phyloP scores from a whole-genome alignment of 192 early-diverging fungal species.

The Obelidium mucronatum region DNA sequence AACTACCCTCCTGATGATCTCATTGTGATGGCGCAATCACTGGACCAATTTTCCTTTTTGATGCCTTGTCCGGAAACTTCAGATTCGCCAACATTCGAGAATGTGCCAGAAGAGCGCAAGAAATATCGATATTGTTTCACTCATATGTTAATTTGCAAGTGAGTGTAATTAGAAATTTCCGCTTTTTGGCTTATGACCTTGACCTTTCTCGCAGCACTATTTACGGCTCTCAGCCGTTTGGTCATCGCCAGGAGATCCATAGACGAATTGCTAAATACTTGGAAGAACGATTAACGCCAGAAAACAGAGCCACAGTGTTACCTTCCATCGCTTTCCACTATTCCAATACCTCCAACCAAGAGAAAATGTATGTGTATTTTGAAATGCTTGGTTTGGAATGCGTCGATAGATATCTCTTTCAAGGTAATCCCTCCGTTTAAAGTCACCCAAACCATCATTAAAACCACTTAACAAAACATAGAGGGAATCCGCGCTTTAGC shows the following conservation, averaged over 20 bases:
- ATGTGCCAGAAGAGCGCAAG: neutral
- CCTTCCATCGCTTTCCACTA: conserved; percentile 38
- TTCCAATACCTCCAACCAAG: conserved; percentile 34
- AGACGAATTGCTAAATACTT: conserved; percentile 30
- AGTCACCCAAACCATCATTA: neutral
- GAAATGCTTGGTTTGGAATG: conserved; percentile 36
- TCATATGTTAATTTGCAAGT: conserved; percentile 37
- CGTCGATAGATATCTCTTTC: conserved; percentile 21
- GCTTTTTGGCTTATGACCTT: too few species aligned
- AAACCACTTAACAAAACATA: neutral
- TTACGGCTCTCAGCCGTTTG: conserved; percentile 43
- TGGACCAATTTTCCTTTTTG: conserved; percentile 34
- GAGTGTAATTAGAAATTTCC: neutral
- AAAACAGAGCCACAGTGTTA: conserved; percentile 25
- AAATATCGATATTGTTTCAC: conserved; percentile 32
- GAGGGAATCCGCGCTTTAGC: conserved; percentile 30
- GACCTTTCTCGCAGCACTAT: conserved; percentile 29
- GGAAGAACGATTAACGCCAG: conserved; percentile 17
- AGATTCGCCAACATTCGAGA: neutral
- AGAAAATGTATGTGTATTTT: conserved; percentile 36
- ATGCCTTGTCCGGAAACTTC: neutral
- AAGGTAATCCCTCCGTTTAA: conserved; percentile 26
- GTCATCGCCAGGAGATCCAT: conserved; percentile 40
- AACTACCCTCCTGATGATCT: conserved; percentile 33
- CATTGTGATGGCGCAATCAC: conserved; percentile 9